These are phyloP conservation scores for Cucumis sativus DNA, from an alignment of 306 rosid species.

Conservation along the genomic window Cucumber_9930_V3 NC_026656.2:20176501-20177000, in stretches of 20 bases:
- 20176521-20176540: not conserved
- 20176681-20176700: conserved; percentile 36
- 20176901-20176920: conserved; percentile 58
- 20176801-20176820: not conserved
- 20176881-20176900: conserved; percentile 46
- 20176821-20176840: not conserved
- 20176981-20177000: conserved; percentile 88
- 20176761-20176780: conserved; percentile 7
- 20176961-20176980: conserved; percentile 98
- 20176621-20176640: not conserved
- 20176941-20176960: conserved; percentile 83
- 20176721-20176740: conserved; percentile 89
- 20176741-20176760: conserved; percentile 75
- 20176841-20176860: not conserved
- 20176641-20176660: not conserved
- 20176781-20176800: not conserved
- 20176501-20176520: not conserved
- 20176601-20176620: not conserved
- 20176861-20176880: conserved; percentile 13
- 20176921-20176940: conserved; percentile 79
- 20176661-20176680: not conserved
- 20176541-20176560: not conserved
- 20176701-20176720: conserved; percentile 84
- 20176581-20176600: not conserved
- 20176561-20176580: not conserved